Percentiles rank a stretch among this genome's conserved stretches.
phyloP scores from a whole-genome alignment of 148 eudicot genomes.

The Pharnaceum exiguum region DNA sequence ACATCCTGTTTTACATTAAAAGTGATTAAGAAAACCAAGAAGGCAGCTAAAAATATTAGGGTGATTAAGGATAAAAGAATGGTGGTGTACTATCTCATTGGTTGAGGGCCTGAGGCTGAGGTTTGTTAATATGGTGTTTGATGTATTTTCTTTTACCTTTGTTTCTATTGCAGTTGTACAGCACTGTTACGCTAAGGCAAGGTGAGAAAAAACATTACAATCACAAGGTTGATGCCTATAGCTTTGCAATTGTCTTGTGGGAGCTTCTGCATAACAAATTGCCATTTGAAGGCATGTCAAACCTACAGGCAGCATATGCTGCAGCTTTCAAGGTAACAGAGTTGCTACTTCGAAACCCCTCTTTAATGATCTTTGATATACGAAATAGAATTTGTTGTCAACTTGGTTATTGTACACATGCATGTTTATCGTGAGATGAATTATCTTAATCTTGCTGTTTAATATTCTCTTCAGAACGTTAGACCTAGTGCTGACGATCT shows the following conservation, averaged over 20 bases:
- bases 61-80: background rate
- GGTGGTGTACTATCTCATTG: too few species aligned
- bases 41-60: background rate
- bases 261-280: conserved; percentile 84
- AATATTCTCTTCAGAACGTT: conserved; percentile 45
- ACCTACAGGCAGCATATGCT: conserved; percentile 96
- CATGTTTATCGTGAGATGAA: conserved; percentile 4
- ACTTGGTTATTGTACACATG: too few species aligned
- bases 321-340: conserved; percentile 89
- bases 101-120: too few species aligned
- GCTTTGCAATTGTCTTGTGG: conserved; percentile 96
- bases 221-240: conserved; percentile 93
- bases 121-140: background rate
- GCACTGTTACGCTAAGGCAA: conserved; percentile 84
- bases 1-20: background rate
- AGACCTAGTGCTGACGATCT: conserved; percentile 87
- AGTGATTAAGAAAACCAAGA: background rate
- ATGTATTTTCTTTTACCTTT: background rate
- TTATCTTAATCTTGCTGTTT: conserved; percentile 3
- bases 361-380: background rate
- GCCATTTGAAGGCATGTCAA: conserved; percentile 98
- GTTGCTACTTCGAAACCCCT: background rate
- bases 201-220: conserved; percentile 99
- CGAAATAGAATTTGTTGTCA: background rate
- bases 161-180: conserved; percentile 27